Base-by-base conservation (phyloP, 176 grass and related monocot species). In the Triticum monococcum region DNA sequence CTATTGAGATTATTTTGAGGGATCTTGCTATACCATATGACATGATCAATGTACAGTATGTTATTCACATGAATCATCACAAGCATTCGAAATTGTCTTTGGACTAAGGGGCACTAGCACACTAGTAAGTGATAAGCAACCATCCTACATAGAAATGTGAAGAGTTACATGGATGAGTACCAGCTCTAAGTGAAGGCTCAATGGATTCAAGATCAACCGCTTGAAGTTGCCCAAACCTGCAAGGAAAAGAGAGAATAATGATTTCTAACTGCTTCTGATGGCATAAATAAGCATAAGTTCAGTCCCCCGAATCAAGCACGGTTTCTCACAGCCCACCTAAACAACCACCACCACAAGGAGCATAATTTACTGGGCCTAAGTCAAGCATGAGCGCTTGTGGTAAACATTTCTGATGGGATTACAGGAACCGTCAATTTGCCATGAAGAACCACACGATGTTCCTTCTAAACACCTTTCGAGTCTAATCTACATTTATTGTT, bases 221-320 rank as follows among this genome's bases (percentile, higher is more conserved):
- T 50, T 92, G 93, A 52, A 98, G 96, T 87, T 98, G 83, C 57
- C 91, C 93, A 85, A 98, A 98, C 91, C 93, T 98, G 72, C 70
- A 77, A 75, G 54, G 17, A 30, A 45, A 79, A 68, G 31, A 64
- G 32, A 9, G 9, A 76, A 40, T 32, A 28, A 64, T 2, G 0
- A 23, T 66, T 20, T 75, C 14, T 12, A 37, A 16, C 18, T 10
- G 9, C 28, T 4, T 52, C 22, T 2, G 26, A 63, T 36, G 37
- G 11, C 35, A 57, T 25, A 2, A 32, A 28, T 40, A 17, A 2
- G 14, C 11, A 61, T 43, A 23, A 30, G 22, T 36, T 70, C 13
- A 62, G 65, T 31, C 45, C 8, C 12, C 38, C 12, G 10, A 37
- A 71, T 59, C 17, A 63, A 84, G n/a, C 26, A 43, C 14, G 22